phyloP scores from a whole-genome alignment of 2,329 filamentous ascomycete genomes.

The Eutypella sp. region DNA sequence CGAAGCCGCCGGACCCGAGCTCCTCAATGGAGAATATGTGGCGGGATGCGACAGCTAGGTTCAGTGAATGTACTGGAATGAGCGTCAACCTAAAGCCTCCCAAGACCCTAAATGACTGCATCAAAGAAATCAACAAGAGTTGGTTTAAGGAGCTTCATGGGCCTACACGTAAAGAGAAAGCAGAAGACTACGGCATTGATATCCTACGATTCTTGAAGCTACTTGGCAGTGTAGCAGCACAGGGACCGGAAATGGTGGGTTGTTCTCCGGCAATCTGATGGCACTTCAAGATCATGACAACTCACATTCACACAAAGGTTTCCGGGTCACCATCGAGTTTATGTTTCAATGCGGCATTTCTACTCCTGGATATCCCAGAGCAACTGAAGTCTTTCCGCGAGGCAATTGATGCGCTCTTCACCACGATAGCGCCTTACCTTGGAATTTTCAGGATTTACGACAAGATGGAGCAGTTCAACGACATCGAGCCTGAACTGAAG shows the following conservation, averaged over 20 bases:
- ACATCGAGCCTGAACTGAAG: conserved; percentile 5
- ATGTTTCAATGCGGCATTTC: conserved; percentile 8
- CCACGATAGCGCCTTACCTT: conserved; percentile 3
- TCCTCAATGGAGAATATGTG: conserved; percentile 5
- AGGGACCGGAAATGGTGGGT: conserved; percentile 1
- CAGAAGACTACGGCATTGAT: conserved; percentile 3
- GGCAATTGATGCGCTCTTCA: conserved; percentile 5
- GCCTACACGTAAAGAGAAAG: background rate
- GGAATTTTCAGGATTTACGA: conserved; percentile 6
- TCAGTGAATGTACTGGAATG: conserved; percentile 2
- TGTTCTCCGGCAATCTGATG: background rate
- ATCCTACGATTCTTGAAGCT: conserved; percentile 6
- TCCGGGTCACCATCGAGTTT: conserved; percentile 2
- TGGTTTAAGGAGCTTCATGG: background rate
- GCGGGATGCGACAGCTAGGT: conserved; percentile 2
- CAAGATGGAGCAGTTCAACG: conserved; percentile 8
- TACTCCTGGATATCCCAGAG: conserved; percentile 7
- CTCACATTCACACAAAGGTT: background rate
- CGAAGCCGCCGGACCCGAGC: background rate
- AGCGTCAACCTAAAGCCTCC: conserved; percentile 4
- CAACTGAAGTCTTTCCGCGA: conserved; percentile 4
- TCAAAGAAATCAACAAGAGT: conserved; percentile 2
- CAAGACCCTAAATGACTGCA: conserved; percentile 4
- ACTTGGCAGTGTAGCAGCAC: conserved; percentile 5
- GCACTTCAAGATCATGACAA: background rate